phyloP scores from a whole-genome alignment of 2,329 filamentous ascomycete species.

The Penicillium palitans region DNA sequence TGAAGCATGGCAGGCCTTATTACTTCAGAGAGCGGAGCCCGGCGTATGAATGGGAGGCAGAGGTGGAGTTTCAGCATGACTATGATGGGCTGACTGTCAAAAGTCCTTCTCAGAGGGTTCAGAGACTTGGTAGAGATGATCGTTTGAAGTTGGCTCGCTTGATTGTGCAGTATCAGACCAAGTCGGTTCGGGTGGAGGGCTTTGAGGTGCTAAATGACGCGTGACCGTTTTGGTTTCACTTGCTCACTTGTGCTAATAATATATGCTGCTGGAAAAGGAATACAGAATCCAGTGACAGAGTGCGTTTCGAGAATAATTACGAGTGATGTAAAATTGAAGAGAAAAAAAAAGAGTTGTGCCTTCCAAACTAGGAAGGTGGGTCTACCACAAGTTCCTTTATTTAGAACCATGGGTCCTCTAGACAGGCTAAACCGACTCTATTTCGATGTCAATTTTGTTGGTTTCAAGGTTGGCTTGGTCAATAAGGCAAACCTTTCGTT shows the following conservation, averaged over 20 bases:
- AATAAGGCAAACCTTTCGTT: neutral
- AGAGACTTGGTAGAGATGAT: constrained; percentile 1
- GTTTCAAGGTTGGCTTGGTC: neutral
- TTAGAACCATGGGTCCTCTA: neutral
- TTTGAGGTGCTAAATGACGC: constrained; percentile 3
- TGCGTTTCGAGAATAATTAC: neutral
- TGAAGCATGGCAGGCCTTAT: constrained; percentile 6
- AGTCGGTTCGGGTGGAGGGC: constrained; percentile 8
- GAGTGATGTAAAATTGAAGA: neutral
- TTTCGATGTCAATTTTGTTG: neutral
- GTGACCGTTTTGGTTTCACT: neutral
- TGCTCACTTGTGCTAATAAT: neutral
- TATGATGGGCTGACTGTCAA: neutral
- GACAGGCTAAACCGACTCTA: neutral
- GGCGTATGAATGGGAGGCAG: constrained; percentile 6
- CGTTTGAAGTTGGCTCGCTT: constrained; percentile 10
- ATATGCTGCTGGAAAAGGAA: neutral
- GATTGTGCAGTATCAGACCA: constrained; percentile 6
- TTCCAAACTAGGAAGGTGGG: neutral
- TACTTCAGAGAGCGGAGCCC: constrained; percentile 8
- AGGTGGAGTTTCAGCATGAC: constrained; percentile 7
- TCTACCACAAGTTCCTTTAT: neutral
- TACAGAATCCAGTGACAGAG: neutral
- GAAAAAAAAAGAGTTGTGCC: neutral
- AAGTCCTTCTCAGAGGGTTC: neutral